Base-by-base conservation (phyloP, 768 basidiomycete genomes). In the Lactarius trivialis region DNA sequence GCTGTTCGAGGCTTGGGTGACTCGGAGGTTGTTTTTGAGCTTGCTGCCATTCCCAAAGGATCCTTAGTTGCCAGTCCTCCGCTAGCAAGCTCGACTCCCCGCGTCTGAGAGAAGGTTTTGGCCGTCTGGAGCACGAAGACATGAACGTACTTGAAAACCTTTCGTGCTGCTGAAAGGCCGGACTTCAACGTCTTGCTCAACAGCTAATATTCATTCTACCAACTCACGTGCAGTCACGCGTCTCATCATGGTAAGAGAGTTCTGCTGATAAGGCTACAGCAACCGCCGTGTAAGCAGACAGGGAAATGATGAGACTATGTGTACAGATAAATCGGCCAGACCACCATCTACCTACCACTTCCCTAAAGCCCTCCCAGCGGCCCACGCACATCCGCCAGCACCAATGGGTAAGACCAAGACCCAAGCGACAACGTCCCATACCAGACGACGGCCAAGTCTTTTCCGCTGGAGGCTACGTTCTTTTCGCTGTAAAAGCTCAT, bases 401-500 rank as follows among this genome's bases (percentile, higher is more conserved):
- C 88, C 83, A 0, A 84, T 74, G 0, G 85, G 85, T 21, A 88
- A 68, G 19, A 91, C 77, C 12, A 89, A 74, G n/a, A 85, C 65
- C 85, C 91, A 93, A 26, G 89, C 85, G 17, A 86, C 84, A n/a
- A 90, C 69, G 72, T 95, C 91, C 89, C 92, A 94, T 17, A 86
- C 72, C 41, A 96, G 74, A 33, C 94, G 79, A 67, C 83, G 83
- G 41, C 83, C 82, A 49, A 86, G 79, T 67, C 93, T 82, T 51
- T 81, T 79, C 58, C 82, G 82, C 74, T 97, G 94, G 62, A 98
- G 75, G 45, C 85, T 85, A 51, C 84, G 78, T 73, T 98, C 94
- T 76, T 98, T 98, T 64, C 89, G 80, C 68, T 89, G 84, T 34
- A 98, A 75, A 24, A 98, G 82, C 60, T 89, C 85, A 69, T 91